Percentiles rank a stretch among this genome's conserved stretches.
These are phyloP conservation scores for Phytophthora lateralis DNA, from an alignment of 352 stramenopile genomes.

Conservation along the genomic window DNA sequence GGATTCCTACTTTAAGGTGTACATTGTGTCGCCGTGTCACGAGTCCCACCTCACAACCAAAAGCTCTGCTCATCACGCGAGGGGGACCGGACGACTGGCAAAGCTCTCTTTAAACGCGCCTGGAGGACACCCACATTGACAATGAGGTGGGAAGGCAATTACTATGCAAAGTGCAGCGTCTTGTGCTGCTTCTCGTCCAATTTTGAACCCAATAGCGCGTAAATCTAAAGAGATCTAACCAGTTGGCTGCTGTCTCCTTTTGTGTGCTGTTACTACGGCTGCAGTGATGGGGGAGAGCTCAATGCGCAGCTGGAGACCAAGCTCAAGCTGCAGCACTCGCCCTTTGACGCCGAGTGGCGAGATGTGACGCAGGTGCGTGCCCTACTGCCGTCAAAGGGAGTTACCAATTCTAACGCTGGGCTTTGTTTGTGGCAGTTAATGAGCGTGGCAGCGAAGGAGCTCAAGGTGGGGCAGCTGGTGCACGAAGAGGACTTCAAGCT, in stretches of 20 bases:
- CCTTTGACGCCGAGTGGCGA: constrained; percentile 37
- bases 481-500: constrained; percentile 88
- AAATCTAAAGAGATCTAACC: constrained; percentile 30
- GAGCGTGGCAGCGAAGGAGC: constrained; percentile 66
- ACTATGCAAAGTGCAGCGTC: background rate
- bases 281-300: constrained; percentile 39
- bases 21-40: constrained; percentile 14
- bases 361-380: constrained; percentile 59
- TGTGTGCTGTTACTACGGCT: constrained; percentile 21
- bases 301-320: constrained; percentile 37
- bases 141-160: constrained; percentile 27
- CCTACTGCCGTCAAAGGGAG: background rate
- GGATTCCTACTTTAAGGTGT: constrained; percentile 3
- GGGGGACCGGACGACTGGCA: constrained; percentile 19
- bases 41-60: constrained; percentile 16
- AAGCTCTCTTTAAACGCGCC: constrained; percentile 17
- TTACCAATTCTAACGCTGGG: constrained; percentile 6
- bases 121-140: constrained; percentile 8
- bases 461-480: constrained; percentile 82
- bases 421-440: constrained; percentile 47
- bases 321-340: constrained; percentile 31
- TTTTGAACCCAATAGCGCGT: constrained; percentile 2
- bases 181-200: constrained; percentile 8
- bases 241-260: constrained; percentile 28
- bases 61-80: constrained; percentile 6